Percentiles rank a stretch among this genome's conserved stretches.
phyloP scores from a whole-genome alignment of 352 stramenopile genomes.

The Phytopythium oedochilum region DNA sequence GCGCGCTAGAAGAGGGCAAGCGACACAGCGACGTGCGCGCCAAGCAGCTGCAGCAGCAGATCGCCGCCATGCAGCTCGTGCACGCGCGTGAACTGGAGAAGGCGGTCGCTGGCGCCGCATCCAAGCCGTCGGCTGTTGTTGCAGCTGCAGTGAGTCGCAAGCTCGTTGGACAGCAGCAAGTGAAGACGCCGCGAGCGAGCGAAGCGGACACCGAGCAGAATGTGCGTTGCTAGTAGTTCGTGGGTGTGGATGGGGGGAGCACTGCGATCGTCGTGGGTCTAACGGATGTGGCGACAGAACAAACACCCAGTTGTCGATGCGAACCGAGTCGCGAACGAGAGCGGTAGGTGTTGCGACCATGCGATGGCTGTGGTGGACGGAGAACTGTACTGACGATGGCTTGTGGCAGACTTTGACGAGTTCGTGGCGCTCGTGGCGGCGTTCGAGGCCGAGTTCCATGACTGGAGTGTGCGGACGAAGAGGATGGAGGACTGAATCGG shows the following conservation, averaged over 20 bases:
- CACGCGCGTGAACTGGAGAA: conserved; percentile 41
- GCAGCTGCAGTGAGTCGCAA: neutral
- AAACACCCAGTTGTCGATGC: neutral
- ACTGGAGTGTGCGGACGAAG: neutral
- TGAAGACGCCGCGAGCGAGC: neutral
- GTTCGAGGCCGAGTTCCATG: conserved; percentile 28
- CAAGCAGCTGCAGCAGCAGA: conserved; percentile 41
- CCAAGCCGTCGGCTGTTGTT: conserved; percentile 2
- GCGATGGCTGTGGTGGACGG: neutral
- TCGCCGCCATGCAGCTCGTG: conserved; percentile 49
- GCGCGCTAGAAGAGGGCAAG: conserved; percentile 13
- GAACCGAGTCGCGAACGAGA: neutral
- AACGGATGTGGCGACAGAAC: neutral
- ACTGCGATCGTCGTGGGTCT: neutral
- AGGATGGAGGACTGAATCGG: neutral
- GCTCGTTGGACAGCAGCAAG: conserved; percentile 11
- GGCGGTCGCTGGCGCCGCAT: conserved; percentile 2
- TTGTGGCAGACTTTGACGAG: conserved; percentile 35
- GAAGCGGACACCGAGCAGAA: neutral
- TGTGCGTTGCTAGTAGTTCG: neutral
- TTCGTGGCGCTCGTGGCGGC: conserved; percentile 43
- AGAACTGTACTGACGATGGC: neutral
- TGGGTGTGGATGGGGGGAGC: neutral
- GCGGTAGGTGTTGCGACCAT: neutral
- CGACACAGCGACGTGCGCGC: conserved; percentile 19